Percentiles rank a stretch among this genome's conserved stretches.
Evolutionary conservation across 2,329 filamentous ascomycete genomes (phyloP).

Genomic region (Chaetomium olivaceum): DNA sequence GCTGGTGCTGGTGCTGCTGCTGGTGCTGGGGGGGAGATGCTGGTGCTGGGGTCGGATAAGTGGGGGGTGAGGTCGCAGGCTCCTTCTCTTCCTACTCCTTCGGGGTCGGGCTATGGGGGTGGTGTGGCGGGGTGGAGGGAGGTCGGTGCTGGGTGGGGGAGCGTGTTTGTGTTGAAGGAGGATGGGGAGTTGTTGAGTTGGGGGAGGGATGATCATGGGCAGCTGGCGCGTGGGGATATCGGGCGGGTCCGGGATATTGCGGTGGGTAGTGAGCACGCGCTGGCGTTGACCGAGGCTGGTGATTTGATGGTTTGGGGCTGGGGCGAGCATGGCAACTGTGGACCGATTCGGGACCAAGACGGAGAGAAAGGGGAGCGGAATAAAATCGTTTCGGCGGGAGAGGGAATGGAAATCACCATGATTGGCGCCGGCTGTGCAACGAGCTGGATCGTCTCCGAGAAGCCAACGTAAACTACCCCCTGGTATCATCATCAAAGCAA

Average conservation of each 20-base stretch:
- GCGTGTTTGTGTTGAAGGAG: slow-evolving; percentile 67
- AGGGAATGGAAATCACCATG: slow-evolving; percentile 52
- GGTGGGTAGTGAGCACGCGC: slow-evolving; percentile 85
- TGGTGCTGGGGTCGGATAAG: slow-evolving; percentile 74
- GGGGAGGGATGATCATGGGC: slow-evolving; percentile 84
- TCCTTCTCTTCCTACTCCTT: slow-evolving; percentile 48
- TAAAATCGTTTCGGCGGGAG: slow-evolving; percentile 61
- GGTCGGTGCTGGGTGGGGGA: slow-evolving; percentile 79
- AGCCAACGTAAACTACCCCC: slow-evolving; percentile 24
- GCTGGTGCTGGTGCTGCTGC: slow-evolving; percentile 41
- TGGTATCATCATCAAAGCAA: background rate
- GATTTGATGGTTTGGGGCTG: slow-evolving; percentile 87
- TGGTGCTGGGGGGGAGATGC: slow-evolving; percentile 52
- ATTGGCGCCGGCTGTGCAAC: slow-evolving; percentile 90
- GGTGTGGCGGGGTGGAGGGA: slow-evolving; percentile 60
- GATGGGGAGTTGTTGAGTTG: slow-evolving; percentile 67
- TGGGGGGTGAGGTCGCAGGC: slow-evolving; percentile 63
- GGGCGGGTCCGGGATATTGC: slow-evolving; percentile 65
- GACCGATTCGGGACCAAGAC: slow-evolving; percentile 62
- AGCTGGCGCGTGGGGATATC: slow-evolving; percentile 66
- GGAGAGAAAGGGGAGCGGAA: slow-evolving; percentile 72
- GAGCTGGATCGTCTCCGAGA: slow-evolving; percentile 68
- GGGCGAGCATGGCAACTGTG: slow-evolving; percentile 98
- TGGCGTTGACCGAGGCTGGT: slow-evolving; percentile 66
- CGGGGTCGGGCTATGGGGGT: slow-evolving; percentile 24